Base-by-base conservation (phyloP, 106 monocot species). In the Dendrobium nobile region DNA sequence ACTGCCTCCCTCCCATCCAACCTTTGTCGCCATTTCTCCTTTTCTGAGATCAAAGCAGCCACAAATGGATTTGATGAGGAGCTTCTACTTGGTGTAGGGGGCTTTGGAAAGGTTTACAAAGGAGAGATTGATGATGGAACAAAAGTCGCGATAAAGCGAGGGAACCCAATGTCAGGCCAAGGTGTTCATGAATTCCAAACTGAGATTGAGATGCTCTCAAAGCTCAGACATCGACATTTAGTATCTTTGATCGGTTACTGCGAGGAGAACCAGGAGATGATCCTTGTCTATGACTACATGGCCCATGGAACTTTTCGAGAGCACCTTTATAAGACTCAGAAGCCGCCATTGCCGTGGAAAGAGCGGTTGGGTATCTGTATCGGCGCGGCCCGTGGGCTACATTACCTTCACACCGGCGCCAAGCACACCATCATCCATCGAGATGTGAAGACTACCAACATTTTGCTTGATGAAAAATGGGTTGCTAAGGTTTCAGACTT, bases 361-460 rank as follows among this genome's bases (percentile, higher is more conserved):
- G 83, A 79, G 73, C 68, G 83, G 7, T 73, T 83, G 1, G 78
- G 54, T 11, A 83, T 83, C 15, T 83, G 83, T 43, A 83, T 83
- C 22, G 83, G 83, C n/a, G 83, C 83, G 0, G 83, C 83, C 17
- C 83, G 83, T 2, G 83, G 83, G 9, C 67, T 83, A 8, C 83
- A 83, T 59, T 83, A 83, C 55, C 83, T 83, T 44, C 83, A 83
- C 83, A 78, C 83, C 2, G 83, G 83, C 24, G 83, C 83, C 9
- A 83, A 83, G 68, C 77, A 82, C 86, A 58, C 88, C 77, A 93
- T 97, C 85, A 87, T 97, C 68, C 96, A 97, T 41, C 85, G 96
- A 9, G 96, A 96, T 58, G 93, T 96, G 47, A 96, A 96, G 86
- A 90, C 96, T 27, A 90, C 92, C 77, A 96, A 96, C 88, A 93